These are phyloP conservation scores for Starmerella geochares DNA, from an alignment of 805 yeast genomes.

Conservation along the genomic window DNA sequence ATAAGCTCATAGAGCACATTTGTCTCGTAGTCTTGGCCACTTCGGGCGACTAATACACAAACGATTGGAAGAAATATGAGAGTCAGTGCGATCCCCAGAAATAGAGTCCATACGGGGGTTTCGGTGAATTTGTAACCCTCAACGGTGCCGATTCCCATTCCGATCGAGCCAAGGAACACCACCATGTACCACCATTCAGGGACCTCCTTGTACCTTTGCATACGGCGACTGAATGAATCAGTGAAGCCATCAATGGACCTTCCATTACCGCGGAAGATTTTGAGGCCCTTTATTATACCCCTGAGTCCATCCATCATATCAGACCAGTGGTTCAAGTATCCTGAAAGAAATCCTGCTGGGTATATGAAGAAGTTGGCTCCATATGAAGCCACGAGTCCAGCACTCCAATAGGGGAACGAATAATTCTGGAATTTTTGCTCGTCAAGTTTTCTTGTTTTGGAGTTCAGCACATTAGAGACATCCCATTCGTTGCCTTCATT, in stretches of 20 bases:
- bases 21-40: constrained; percentile 40
- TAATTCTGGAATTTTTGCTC: constrained; percentile 42
- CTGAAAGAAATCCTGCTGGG: constrained; percentile 45
- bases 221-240: constrained; percentile 35
- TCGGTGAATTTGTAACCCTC: constrained; percentile 36
- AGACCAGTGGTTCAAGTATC: constrained; percentile 31
- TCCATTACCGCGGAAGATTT: constrained; percentile 34
- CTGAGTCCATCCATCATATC: constrained; percentile 11
- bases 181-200: constrained; percentile 60
- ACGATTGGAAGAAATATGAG: constrained; percentile 53
- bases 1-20: constrained; percentile 50
- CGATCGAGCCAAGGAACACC: constrained; percentile 38
- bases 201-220: constrained; percentile 48
- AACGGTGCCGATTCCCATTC: constrained; percentile 37
- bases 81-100: constrained; percentile 48
- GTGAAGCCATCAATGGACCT: constrained; percentile 33
- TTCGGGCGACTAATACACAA: constrained; percentile 45
- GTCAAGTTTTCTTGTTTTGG: constrained; percentile 35
- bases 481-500: constrained; percentile 30
- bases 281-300: constrained; percentile 31
- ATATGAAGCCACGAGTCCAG: constrained; percentile 49
- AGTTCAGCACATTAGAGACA: constrained; percentile 41
- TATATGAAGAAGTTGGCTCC: constrained; percentile 50
- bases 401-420: constrained; percentile 60
- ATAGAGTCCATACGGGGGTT: constrained; percentile 54